Percentiles rank a stretch among this genome's conserved stretches.
Conservation (phyloP, 768 basidiomycete species). For the Pleurotus cornucopiae region DNA sequence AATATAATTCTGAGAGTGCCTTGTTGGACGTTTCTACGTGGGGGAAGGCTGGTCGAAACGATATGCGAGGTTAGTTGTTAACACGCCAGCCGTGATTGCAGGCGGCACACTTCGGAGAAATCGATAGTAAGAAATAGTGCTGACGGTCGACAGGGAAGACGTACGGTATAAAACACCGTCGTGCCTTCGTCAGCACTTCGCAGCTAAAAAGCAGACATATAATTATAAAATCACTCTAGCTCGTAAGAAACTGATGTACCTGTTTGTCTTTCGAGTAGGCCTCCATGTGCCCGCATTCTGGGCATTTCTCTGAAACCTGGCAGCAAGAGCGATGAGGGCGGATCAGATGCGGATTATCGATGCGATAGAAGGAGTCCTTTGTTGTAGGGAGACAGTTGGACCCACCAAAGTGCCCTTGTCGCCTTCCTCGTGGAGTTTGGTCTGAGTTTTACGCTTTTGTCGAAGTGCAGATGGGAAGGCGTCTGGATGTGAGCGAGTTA, state of each 20-base stretch:
- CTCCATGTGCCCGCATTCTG: conserved; percentile 78
- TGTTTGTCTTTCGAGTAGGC: conserved; percentile 89
- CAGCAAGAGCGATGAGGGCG: conserved; percentile 1
- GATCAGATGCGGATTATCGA: not conserved
- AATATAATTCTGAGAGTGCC: no score
- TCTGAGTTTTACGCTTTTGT: conserved; percentile 88
- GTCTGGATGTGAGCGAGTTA: conserved; percentile 87
- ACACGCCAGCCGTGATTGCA: conserved; percentile 82
- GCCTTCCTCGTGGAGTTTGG: conserved; percentile 68
- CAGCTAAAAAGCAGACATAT: conserved; percentile 37
- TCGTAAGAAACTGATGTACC: conserved; percentile 33
- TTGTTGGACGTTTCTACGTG: no score
- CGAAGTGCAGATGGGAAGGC: conserved; percentile 89
- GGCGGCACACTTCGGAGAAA: conserved; percentile 51
- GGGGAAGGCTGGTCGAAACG: not conserved
- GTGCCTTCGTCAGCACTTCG: conserved; percentile 94
- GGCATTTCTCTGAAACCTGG: conserved; percentile 88
- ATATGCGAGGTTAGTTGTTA: conserved; percentile 49
- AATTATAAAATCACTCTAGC: not conserved
- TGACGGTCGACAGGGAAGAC: conserved; percentile 22
- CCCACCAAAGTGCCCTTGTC: conserved; percentile 57
- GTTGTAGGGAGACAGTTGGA: conserved; percentile 1
- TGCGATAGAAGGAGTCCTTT: not conserved
- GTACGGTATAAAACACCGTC: conserved; percentile 89
- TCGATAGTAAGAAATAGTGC: conserved; percentile 13